A percentile compares a stretch with the other conserved stretches of the same genome.
Conservation (phyloP, 2,329 filamentous ascomycete species). For the Penicillium italicum region DNA sequence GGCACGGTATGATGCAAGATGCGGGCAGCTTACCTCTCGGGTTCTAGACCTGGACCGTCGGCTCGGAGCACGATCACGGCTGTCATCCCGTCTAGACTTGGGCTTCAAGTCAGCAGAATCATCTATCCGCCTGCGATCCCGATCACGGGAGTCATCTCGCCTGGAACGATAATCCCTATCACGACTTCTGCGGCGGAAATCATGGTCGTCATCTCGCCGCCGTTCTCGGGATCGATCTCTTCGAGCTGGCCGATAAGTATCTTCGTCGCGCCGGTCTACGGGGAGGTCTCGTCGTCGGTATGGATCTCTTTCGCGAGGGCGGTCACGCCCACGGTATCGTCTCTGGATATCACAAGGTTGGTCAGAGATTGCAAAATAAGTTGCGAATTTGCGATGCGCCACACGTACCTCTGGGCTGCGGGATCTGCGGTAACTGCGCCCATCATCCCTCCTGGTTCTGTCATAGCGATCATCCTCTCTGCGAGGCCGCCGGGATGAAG, state of each 20-base stretch:
- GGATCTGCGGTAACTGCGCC: slow-evolving; percentile 45
- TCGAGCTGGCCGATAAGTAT: slow-evolving; percentile 58
- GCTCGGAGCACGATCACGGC: slow-evolving; percentile 52
- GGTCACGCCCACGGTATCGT: slow-evolving; percentile 49
- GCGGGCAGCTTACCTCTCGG: slow-evolving; percentile 54
- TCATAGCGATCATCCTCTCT: slow-evolving; percentile 54
- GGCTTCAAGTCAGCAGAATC: slow-evolving; percentile 67
- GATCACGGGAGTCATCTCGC: slow-evolving; percentile 71
- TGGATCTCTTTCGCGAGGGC: slow-evolving; percentile 55
- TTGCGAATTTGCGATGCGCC: not conserved
- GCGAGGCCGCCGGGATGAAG: slow-evolving; percentile 62
- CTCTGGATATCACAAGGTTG: slow-evolving; percentile 42
- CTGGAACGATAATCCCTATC: slow-evolving; percentile 66
- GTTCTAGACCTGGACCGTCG: slow-evolving; percentile 51
- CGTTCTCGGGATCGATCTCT: slow-evolving; percentile 64
- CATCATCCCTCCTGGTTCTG: slow-evolving; percentile 51
- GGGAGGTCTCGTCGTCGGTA: slow-evolving; percentile 69
- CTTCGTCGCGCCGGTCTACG: slow-evolving; percentile 54
- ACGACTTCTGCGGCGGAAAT: slow-evolving; percentile 60
- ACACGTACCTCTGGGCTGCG: slow-evolving; percentile 48
- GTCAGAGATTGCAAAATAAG: slow-evolving; percentile 10
- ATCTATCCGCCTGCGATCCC: slow-evolving; percentile 61
- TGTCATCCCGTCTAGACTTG: slow-evolving; percentile 64
- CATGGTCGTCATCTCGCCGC: slow-evolving; percentile 57
- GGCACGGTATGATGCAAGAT: not conserved